Evolutionary conservation across 768 basidiomycete species (phyloP), one percentile per base, ranked within the genome.

Genomic region (Agaricus blazei): DNA sequence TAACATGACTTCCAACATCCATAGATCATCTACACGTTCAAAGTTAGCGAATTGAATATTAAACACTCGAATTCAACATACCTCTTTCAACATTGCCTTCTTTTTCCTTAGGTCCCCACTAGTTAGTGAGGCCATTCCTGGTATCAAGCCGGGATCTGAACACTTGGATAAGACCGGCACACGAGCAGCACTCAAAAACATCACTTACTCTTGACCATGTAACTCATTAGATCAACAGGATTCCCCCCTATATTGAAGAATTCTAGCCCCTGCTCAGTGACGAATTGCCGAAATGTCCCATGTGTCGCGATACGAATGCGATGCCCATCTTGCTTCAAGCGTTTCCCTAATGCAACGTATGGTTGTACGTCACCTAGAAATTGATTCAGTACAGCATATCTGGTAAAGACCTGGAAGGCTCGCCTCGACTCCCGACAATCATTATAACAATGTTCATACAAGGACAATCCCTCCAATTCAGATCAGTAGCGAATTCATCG

Each of bases 351-450:
- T 4, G 83, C 82, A 27, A 85, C 68, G 58, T 81, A 87, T 4
- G 85, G 85, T 59, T 87, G 85, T 2, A 87, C 83, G 62, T 87
- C 83, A 29, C 83, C 84, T 83, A 56, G 26, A 34, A 9, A 12
- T 7, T 9, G 26, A 27, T 42, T 29, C 47, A 4, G 1, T 28
- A 4, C 44, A 28, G 4, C 50, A 14, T 8, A 37, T 36, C 36
- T 53, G 46, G 24, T 54, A 37, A 43, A 19, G 38, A 11, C 23
- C 34, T 34, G 11, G 40, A 45, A 28, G 34, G 9, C 74, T 26
- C 60, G 79, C 84, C 84, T 61, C 85, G 70, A 59, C 81, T 83
- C 7, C 85, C 85, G 23, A 85, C 83, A 45, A 87, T 82, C 78
- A 84, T 82, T 44, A 87, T 80, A 37, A 85, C 79, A 37, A 87